A percentile compares a stretch with the other conserved stretches of the same genome.
phyloP scores from a whole-genome alignment of 2,329 filamentous ascomycete species.

The Tolypocladium inflatum region DNA sequence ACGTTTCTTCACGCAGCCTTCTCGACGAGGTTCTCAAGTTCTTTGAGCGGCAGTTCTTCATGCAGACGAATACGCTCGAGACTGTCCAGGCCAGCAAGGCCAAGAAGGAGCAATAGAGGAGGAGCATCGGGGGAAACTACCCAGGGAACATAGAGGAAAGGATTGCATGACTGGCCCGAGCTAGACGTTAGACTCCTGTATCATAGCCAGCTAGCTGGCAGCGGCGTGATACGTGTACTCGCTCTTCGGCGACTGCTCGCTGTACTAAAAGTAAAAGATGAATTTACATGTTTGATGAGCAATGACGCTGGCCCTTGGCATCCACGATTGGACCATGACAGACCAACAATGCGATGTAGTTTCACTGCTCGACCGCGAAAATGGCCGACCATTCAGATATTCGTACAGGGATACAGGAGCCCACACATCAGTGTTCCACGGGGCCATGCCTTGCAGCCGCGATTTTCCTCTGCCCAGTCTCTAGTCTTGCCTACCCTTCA shows the following conservation, averaged over 20 bases:
- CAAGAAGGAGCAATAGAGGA: conserved; percentile 45
- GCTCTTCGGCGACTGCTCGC: neutral
- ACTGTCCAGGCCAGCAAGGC: conserved; percentile 28
- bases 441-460: conserved; percentile 8
- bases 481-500: conserved; percentile 95
- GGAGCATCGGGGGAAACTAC: conserved; percentile 8
- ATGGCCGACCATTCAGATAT: conserved; percentile 9
- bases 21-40: conserved; percentile 81
- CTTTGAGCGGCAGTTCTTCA: conserved; percentile 59
- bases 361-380: conserved; percentile 1
- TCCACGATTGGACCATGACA: neutral
- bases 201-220: conserved; percentile 10
- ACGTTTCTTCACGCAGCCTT: conserved; percentile 36
- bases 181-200: conserved; percentile 22
- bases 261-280: neutral
- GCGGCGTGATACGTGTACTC: neutral
- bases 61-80: conserved; percentile 35
- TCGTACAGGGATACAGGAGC: conserved; percentile 6
- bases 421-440: neutral
- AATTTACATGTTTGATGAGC: neutral
- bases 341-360: neutral
- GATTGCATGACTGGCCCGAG: conserved; percentile 6
- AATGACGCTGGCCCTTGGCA: neutral
- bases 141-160: conserved; percentile 8
- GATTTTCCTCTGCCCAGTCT: conserved; percentile 1